phyloP scores from a whole-genome alignment of 1,284 basidiomycete genomes.

The Trichosporon coremiiforme region DNA sequence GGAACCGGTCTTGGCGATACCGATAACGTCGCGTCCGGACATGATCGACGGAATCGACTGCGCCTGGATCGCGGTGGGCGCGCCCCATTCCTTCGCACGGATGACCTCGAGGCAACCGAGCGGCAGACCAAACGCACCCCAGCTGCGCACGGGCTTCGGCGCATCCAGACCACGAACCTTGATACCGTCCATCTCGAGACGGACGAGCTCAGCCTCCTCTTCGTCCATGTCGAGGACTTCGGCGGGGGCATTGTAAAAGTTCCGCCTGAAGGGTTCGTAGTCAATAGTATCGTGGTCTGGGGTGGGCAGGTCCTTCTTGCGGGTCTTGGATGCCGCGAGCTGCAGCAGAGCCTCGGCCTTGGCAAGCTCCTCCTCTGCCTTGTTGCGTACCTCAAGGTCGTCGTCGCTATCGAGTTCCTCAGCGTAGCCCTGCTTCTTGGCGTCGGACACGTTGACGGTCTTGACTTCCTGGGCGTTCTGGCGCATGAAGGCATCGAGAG shows the following conservation, averaged over 20 bases:
- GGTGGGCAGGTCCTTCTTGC: slow-evolving; percentile 91
- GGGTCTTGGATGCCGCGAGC: slow-evolving; percentile 89
- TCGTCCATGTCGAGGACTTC: slow-evolving; percentile 92
- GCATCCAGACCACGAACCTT: slow-evolving; percentile 96
- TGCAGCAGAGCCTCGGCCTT: slow-evolving; percentile 54
- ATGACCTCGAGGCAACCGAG: slow-evolving; percentile 90
- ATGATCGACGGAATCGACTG: slow-evolving; percentile 98
- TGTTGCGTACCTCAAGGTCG: slow-evolving; percentile 67
- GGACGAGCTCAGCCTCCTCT: slow-evolving; percentile 87
- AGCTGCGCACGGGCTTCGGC: slow-evolving; percentile 92
- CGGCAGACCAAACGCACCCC: slow-evolving; percentile 97
- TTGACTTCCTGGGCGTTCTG: slow-evolving; percentile 70
- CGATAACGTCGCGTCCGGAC: slow-evolving; percentile 97
- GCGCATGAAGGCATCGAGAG: slow-evolving; percentile 89
- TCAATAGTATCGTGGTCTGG: slow-evolving; percentile 85
- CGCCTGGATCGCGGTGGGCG: slow-evolving; percentile 95
- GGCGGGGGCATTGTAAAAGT: slow-evolving; percentile 90
- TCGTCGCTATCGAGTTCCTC: slow-evolving; percentile 41
- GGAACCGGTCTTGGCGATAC: slow-evolving; percentile 96
- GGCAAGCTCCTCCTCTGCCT: slow-evolving; percentile 75
- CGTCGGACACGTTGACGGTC: slow-evolving; percentile 59
- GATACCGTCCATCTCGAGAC: slow-evolving; percentile 92
- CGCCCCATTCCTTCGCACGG: slow-evolving; percentile 78
- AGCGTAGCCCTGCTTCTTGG: slow-evolving; percentile 39
- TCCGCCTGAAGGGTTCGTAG: slow-evolving; percentile 95